Conservation (phyloP, 1,284 basidiomycete genomes). For the Cryptococcus sp. region DNA sequence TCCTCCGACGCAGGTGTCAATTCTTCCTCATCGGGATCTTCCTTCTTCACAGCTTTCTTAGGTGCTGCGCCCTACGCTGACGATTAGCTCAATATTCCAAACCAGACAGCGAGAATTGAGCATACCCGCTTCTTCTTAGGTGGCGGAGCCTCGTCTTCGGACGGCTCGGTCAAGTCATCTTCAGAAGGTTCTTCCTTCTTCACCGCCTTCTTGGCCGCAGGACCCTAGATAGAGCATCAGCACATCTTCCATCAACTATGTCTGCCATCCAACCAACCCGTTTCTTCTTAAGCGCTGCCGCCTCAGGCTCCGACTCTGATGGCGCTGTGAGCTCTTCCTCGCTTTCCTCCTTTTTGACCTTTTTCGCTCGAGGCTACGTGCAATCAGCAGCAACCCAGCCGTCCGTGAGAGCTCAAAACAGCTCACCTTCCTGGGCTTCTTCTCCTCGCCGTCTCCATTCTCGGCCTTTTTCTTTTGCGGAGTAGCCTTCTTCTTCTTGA, state of each 20-base stretch:
- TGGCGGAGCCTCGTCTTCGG: slow-evolving; percentile 2
- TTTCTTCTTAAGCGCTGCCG: slow-evolving; percentile 10
- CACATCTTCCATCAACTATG: neutral
- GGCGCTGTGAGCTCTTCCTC: slow-evolving; percentile 7
- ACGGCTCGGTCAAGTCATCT: slow-evolving; percentile 7
- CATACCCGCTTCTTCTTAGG: slow-evolving; percentile 17
- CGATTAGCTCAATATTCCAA: neutral
- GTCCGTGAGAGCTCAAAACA: neutral
- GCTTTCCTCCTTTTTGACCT: slow-evolving; percentile 18
- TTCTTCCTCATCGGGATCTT: slow-evolving; percentile 48
- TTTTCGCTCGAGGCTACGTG: slow-evolving; percentile 10
- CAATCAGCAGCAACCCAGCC: neutral
- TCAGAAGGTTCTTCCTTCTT: slow-evolving; percentile 16
- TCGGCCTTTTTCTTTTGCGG: slow-evolving; percentile 17
- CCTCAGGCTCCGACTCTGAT: slow-evolving; percentile 6
- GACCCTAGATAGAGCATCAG: neutral
- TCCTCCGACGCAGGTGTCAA: slow-evolving; percentile 2
- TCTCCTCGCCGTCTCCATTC: slow-evolving; percentile 40
- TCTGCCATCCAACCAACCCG: neutral
- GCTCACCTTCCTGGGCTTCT: slow-evolving; percentile 16
- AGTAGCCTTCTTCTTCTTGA: slow-evolving; percentile 23
- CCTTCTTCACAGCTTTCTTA: slow-evolving; percentile 13
- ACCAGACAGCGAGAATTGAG: neutral
- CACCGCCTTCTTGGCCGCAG: slow-evolving; percentile 11
- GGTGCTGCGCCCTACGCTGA: neutral